Evolutionary conservation across 495 filamentous ascomycete species (phyloP).

Genomic region (Zalerion maritima): DNA sequence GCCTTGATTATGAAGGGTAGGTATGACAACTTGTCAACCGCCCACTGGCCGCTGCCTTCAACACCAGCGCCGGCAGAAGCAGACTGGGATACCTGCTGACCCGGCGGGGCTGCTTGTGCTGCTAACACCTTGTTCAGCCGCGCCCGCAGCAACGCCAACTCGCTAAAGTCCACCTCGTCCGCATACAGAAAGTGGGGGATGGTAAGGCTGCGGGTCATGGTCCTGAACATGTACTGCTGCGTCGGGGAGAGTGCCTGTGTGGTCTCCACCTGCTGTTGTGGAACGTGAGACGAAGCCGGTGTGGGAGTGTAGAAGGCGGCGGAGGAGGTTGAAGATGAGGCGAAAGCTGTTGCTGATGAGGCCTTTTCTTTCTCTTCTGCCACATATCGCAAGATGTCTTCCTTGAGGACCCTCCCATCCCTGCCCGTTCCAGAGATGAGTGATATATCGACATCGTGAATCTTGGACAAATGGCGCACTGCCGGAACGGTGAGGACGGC

Average conservation of each 20-base stretch:
- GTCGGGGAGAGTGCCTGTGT: conserved; percentile 53
- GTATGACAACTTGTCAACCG: conserved; percentile 56
- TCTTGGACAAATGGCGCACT: conserved; percentile 74
- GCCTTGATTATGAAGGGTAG: conserved; percentile 95
- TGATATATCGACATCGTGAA: conserved; percentile 57
- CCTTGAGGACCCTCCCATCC: conserved; percentile 82
- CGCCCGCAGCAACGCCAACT: conserved; percentile 51
- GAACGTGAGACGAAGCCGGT: conserved; percentile 11
- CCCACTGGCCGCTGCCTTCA: conserved; percentile 10
- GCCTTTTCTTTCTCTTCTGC: conserved; percentile 21
- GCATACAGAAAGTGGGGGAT: conserved; percentile 93
- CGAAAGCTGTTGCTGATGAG: conserved; percentile 4
- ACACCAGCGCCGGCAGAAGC: conserved; percentile 1
- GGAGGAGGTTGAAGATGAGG: conserved; percentile 3
- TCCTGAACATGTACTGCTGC: conserved; percentile 91
- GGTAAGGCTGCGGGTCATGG: conserved; percentile 82
- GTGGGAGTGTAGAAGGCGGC: conserved; percentile 4
- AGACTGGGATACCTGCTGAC: conserved; percentile 12
- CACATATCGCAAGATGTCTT: conserved; percentile 73
- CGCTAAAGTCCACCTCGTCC: conserved; percentile 67
- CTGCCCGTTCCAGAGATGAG: conserved; percentile 76
- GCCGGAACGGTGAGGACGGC: conserved; percentile 77
- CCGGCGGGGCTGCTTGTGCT: conserved; percentile 25
- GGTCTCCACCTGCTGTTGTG: conserved; percentile 47
- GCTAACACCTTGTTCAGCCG: conserved; percentile 47